These are phyloP conservation scores for Multifurca ochricompacta DNA, from an alignment of 768 basidiomycete genomes.

Conservation along the genomic window DNA sequence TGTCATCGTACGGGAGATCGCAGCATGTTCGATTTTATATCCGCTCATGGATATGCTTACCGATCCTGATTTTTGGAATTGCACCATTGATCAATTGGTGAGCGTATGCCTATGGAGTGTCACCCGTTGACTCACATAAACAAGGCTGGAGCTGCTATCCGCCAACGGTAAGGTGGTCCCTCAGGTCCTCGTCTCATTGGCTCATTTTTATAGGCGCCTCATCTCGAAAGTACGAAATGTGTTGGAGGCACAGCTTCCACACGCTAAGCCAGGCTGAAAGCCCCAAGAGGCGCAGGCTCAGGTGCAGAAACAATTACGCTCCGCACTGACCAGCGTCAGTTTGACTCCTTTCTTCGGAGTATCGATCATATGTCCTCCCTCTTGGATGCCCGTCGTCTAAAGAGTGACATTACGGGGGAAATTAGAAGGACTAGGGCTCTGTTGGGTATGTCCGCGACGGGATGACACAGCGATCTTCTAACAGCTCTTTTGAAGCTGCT, in stretches of 20 bases:
- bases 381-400: conserved; percentile 80
- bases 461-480: neutral
- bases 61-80: conserved; percentile 98
- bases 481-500: conserved; percentile 41
- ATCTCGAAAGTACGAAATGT: conserved; percentile 83
- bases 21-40: conserved; percentile 72
- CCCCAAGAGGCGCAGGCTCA: conserved; percentile 29
- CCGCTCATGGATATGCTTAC: conserved; percentile 89
- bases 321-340: conserved; percentile 72
- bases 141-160: conserved; percentile 61
- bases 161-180: conserved; percentile 56
- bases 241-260: conserved; percentile 70
- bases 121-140: conserved; percentile 4
- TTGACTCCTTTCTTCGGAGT: conserved; percentile 85
- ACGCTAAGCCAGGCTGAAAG: conserved; percentile 38
- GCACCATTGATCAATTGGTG: conserved; percentile 84
- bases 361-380: conserved; percentile 77
- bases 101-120: conserved; percentile 28
- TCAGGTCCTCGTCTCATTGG: conserved; percentile 20
- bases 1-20: conserved; percentile 73
- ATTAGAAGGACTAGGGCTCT: conserved; percentile 71
- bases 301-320: conserved; percentile 71
- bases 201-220: conserved; percentile 47
- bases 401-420: conserved; percentile 91
- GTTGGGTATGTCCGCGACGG: conserved; percentile 42